Evolutionary conservation across 495 filamentous ascomycete species (phyloP).

Genomic region (Haplographium delicatum): DNA sequence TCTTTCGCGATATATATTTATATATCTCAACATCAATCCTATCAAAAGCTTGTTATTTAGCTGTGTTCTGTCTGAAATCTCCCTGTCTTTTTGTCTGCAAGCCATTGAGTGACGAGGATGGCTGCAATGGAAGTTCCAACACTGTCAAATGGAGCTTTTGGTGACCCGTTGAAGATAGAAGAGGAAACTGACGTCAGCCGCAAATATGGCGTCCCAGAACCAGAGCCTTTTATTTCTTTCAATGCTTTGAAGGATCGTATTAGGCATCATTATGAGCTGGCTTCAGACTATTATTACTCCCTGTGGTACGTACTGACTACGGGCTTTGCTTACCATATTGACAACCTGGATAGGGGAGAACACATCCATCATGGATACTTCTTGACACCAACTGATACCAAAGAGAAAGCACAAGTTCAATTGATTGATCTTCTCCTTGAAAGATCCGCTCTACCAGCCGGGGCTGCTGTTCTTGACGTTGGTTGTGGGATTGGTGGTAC

Average conservation of each 20-base stretch:
- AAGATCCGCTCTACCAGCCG: constrained; percentile 31
- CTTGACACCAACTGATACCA: constrained; percentile 38
- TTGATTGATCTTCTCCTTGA: constrained; percentile 46
- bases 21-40: too few relatives aligned
- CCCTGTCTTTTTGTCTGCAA: too few relatives aligned
- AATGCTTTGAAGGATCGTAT: constrained; percentile 53
- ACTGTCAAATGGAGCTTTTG: too few relatives aligned
- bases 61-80: too few relatives aligned
- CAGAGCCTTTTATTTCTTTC: constrained; percentile 46
- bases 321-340: neutral
- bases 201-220: constrained; percentile 43
- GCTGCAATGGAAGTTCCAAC: too few relatives aligned
- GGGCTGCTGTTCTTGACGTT: constrained; percentile 43
- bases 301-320: constrained; percentile 35
- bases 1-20: too few relatives aligned
- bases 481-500: constrained; percentile 55
- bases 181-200: constrained; percentile 28
- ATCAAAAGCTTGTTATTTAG: too few relatives aligned
- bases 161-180: constrained; percentile 1
- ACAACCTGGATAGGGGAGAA: constrained; percentile 41
- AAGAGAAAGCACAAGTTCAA: constrained; percentile 47
- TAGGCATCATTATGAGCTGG: constrained; percentile 52
- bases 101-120: too few relatives aligned
- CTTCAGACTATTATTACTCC: constrained; percentile 50
- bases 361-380: constrained; percentile 57